Evolutionary conservation across 495 filamentous ascomycete species (phyloP), one percentile per base, ranked within the genome.

Genomic region (Mytilinidion resinicola): DNA sequence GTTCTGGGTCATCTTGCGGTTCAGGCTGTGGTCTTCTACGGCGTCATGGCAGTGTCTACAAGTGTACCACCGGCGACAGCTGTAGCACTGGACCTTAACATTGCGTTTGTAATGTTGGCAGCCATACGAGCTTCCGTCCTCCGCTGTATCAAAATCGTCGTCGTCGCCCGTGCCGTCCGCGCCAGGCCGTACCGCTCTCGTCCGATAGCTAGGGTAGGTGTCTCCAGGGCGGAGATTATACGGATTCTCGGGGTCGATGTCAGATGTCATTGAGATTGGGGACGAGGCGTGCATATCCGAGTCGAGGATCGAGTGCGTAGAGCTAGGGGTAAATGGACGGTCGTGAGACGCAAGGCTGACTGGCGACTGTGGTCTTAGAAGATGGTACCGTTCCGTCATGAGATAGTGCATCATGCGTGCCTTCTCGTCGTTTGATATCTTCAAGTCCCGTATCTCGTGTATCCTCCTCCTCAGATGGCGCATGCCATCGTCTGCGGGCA

Each of bases 401-500:
- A 96, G 66, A 37, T 78, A 73, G 71, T 97, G 93, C 72, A 99
- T 86, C 76, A 87, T 72, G 56, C 76, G 82, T 25, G 95, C 93
- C 75, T 92, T 96, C 57, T 91, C 84, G 15, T 78, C 71, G 55
- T 81, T 83, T n/a, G 82, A 71, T 21, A 87, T 74, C 9, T 82
- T 76, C 60, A 82, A 76, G 14, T 80, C 72, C 57, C 89, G 83
- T 55, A 99, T 91, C 35, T 79, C 80, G 39, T 88, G 79, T 58
- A 99, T 92, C 70, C 84, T 85, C 59, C 76, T 80, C 55, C 93
- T 77, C 56, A 97, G 72, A 52, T 73, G 71, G 8, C 83, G 77
- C 88, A 95, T 96, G 34, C 93, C 93, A 77, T 99, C 93, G 70
- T 99, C 90, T 63, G 86, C 93, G 0, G 93, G 95, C 49, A 98